Evolutionary conservation across 441 rosid species (phyloP), one percentile per base, ranked within the genome.

Genomic region (Viola pubescens): DNA sequence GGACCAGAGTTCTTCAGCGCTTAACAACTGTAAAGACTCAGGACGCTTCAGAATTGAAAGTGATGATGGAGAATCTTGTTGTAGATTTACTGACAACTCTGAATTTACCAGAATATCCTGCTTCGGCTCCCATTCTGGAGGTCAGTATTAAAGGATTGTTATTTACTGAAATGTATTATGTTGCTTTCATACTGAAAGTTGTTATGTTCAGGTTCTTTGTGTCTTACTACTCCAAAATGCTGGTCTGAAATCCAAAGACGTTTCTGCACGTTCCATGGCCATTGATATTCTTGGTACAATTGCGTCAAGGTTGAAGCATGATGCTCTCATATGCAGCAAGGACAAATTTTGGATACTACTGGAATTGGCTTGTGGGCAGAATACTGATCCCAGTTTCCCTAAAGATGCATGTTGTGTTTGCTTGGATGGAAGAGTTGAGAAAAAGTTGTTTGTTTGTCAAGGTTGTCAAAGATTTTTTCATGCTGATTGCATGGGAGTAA

Each of bases 1-100:
- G 98, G 98, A 84, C 94, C 38, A 89, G 97, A 65, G 88, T 91
- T 63, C 97, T 94, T 71, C 96, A 91, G 82, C 95, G 98, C 52
- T 80, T 89, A 54, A 72, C 98, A 40, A 73, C 87, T 69, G 89
- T 81, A 45, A 94, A 94, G 81, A 74, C 76, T 73, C 99, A 91
- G 78, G 99, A 94, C 74, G 90, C 97, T 54, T 82, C 98, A 63
- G 99, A 91, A 80, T 64, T 84, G 77, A 94, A 91, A 89, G 75
- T 79, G 58, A 77, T 86, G 70, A 88, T 91, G 75, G 99, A 94
- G 76, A 94, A 94, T 77, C 92, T 94, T 66, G 92, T 94, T 70
- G 73, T 74, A 64, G 98, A 94, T 81, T 71, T 94, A 59, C 78
- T 94, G 78, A 83, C 95, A 66, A 87, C 96, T 63, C 70, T 91